Evolutionary conservation across 371 early-diverging fungal genomes (phyloP).

Genomic region (Haplosporangium sp.): DNA sequence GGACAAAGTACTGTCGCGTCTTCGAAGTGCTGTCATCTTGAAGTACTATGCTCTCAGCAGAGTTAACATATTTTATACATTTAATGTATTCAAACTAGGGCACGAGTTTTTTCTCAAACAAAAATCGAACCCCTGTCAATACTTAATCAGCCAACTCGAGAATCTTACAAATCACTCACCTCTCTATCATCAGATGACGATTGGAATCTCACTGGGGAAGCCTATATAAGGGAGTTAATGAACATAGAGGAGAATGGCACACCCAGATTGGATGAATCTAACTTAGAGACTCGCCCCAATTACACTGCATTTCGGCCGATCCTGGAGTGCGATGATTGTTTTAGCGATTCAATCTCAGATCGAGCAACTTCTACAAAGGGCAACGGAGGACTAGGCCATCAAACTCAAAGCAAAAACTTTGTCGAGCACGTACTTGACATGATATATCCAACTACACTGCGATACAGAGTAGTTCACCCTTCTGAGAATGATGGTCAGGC

Average conservation of each 20-base stretch:
- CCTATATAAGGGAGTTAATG: constrained; percentile 36
- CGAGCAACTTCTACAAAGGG: background rate
- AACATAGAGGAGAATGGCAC: constrained; percentile 5
- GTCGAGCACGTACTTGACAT: constrained; percentile 41
- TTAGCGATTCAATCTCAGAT: background rate
- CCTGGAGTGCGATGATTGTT: constrained; percentile 31
- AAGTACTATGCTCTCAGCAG: background rate
- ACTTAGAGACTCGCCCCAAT: background rate
- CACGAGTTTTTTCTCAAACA: constrained; percentile 28
- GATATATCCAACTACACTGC: constrained; percentile 42
- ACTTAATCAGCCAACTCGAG: background rate
- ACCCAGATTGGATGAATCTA: background rate
- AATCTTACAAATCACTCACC: constrained; percentile 22
- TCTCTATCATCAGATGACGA: constrained; percentile 31
- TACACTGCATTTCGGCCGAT: constrained; percentile 22
- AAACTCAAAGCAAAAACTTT: constrained; percentile 18
- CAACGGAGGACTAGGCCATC: background rate
- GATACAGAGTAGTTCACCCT: constrained; percentile 33
- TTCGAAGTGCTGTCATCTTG: background rate
- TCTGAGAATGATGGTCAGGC: constrained; percentile 14
- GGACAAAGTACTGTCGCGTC: constrained; percentile 34
- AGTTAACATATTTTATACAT: background rate
- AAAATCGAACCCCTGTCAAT: background rate
- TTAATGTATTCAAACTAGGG: constrained; percentile 10
- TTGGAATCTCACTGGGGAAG: constrained; percentile 48